Percentiles rank a stretch among this genome's conserved stretches.
phyloP scores from a whole-genome alignment of 164 flowering plant genomes.

The Paratinospora sagittata region DNA sequence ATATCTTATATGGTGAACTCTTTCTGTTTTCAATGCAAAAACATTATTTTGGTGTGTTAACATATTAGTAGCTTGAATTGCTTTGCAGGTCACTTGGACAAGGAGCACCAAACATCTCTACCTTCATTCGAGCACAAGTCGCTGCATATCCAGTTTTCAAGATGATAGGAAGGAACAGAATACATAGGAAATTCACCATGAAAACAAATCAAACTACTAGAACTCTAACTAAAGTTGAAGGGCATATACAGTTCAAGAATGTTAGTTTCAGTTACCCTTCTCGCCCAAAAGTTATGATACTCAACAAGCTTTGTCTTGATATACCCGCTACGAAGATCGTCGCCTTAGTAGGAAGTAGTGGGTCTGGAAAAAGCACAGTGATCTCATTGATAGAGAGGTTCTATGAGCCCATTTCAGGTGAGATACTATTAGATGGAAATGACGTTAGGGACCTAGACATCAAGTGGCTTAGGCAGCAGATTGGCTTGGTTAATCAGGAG shows the following conservation, averaged over 20 bases:
- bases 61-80: neutral
- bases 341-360: too few species aligned
- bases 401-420: constrained; percentile 11
- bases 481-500: constrained; percentile 15
- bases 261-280: constrained; percentile 12
- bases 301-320: neutral
- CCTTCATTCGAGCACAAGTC: constrained; percentile 7
- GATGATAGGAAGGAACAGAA: constrained; percentile 10
- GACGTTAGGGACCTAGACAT: constrained; percentile 4
- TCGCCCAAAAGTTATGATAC: constrained; percentile 12
- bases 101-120: constrained; percentile 6
- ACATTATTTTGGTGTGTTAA: too few species aligned
- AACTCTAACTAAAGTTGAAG: constrained; percentile 1
- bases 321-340: constrained; percentile 7
- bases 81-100: constrained; percentile 11
- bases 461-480: constrained; percentile 9
- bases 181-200: neutral
- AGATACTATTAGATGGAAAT: constrained; percentile 6
- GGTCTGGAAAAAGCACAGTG: constrained; percentile 10
- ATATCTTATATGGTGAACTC: too few species aligned
- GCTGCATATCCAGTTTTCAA: constrained; percentile 10
- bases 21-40: too few species aligned
- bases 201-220: constrained; percentile 6
- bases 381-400: constrained; percentile 10
- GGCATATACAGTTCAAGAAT: constrained; percentile 7